Conservation (phyloP, 257 asterid genomes). For the Solanum ahanhuiri region DNA sequence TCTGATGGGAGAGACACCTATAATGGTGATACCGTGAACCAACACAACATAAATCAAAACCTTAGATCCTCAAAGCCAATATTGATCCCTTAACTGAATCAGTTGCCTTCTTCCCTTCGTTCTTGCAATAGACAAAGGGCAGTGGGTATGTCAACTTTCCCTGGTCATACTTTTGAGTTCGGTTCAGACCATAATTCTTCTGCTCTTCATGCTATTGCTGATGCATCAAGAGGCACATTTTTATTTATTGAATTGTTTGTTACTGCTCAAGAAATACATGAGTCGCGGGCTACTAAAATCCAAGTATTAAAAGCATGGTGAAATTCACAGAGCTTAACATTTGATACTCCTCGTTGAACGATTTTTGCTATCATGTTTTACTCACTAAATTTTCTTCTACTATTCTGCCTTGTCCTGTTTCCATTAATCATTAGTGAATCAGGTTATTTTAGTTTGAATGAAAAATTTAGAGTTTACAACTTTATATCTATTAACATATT, state of each 20-base stretch:
- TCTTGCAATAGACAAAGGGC: background rate
- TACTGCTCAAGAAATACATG: slow-evolving; percentile 13
- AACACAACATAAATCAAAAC: background rate
- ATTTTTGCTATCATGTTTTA: background rate
- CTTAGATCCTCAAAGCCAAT: background rate
- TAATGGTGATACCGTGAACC: background rate
- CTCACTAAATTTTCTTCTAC: background rate
- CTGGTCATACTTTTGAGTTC: slow-evolving; percentile 4
- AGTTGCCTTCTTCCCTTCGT: slow-evolving; percentile 13
- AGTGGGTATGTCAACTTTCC: background rate
- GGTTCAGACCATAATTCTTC: slow-evolving; percentile 20
- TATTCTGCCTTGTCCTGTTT: background rate
- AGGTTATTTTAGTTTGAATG: background rate
- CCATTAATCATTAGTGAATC: background rate
- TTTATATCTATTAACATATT: background rate
- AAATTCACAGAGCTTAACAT: slow-evolving; percentile 4
- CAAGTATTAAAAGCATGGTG: slow-evolving; percentile 15
- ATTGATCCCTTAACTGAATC: background rate
- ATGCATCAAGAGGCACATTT: slow-evolving; percentile 11
- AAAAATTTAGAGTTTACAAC: background rate
- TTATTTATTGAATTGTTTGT: slow-evolving; percentile 23
- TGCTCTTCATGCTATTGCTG: slow-evolving; percentile 18
- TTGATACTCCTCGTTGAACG: background rate
- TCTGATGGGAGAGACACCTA: slow-evolving; percentile 30
- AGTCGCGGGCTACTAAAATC: slow-evolving; percentile 5